Percentiles rank a stretch among this genome's conserved stretches.
phyloP scores from a whole-genome alignment of 148 eudicot species.

The Camellia granthamiana region DNA sequence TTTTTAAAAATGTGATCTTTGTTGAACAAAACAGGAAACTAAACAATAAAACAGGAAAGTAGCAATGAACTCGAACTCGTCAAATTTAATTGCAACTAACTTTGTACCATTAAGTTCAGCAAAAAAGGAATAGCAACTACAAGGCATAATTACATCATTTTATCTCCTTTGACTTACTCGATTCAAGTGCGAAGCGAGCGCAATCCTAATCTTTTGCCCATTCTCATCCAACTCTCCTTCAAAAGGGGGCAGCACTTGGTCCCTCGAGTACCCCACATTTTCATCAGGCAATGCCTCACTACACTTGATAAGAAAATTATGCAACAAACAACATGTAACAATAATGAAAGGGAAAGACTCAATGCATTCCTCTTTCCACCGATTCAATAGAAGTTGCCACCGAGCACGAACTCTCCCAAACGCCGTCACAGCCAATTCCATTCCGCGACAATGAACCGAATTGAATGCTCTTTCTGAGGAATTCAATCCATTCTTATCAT shows the following conservation, averaged over 20 bases:
- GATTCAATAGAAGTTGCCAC: constrained; percentile 61
- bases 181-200: constrained; percentile 63
- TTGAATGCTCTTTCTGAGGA: constrained; percentile 48
- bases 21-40: too few relatives aligned
- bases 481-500: constrained; percentile 23
- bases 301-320: constrained; percentile 80
- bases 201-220: constrained; percentile 56
- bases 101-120: neutral
- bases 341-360: constrained; percentile 82
- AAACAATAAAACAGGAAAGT: constrained; percentile 6
- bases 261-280: constrained; percentile 24
- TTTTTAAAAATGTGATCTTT: too few relatives aligned
- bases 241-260: constrained; percentile 31
- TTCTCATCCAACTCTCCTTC: constrained; percentile 55
- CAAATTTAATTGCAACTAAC: constrained; percentile 3
- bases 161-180: constrained; percentile 54
- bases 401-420: constrained; percentile 57
- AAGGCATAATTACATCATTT: constrained; percentile 14
- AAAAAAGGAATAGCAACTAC: neutral
- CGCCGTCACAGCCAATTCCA: constrained; percentile 52
- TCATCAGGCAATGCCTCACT: constrained; percentile 61
- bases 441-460: constrained; percentile 56
- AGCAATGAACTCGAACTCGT: neutral
- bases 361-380: constrained; percentile 70
- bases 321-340: constrained; percentile 66